A percentile compares a stretch with the other conserved stretches of the same genome.
These are phyloP conservation scores for Apostasia shenzhenica DNA, from an alignment of 106 monocot genomes.

Conservation along the genomic window DNA sequence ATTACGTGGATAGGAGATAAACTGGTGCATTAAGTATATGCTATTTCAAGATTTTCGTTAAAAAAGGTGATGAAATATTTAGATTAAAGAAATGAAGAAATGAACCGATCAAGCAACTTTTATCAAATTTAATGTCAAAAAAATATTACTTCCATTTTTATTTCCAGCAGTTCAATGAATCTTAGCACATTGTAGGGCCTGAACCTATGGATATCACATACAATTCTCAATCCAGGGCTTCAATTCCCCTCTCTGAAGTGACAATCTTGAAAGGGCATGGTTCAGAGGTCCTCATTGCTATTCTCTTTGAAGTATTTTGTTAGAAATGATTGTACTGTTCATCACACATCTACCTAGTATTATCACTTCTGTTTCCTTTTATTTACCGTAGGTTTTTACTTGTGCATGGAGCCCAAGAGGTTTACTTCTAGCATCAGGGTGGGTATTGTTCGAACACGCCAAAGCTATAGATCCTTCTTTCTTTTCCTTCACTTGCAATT, in stretches of 20 bases:
- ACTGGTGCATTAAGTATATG: too few species aligned
- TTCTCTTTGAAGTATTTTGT: background rate
- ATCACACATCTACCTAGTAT: background rate
- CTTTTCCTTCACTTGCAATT: too few species aligned
- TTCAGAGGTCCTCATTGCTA: conserved; percentile 52
- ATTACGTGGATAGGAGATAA: too few species aligned
- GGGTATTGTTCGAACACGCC: conserved; percentile 7
- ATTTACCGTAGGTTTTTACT: conserved; percentile 63
- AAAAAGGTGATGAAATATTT: too few species aligned
- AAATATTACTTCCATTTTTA: too few species aligned
- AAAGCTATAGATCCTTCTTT: too few species aligned
- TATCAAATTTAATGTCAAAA: too few species aligned
- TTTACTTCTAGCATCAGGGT: conserved; percentile 90
- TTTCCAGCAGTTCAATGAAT: too few species aligned
- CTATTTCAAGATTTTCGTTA: too few species aligned
- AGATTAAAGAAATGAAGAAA: too few species aligned
- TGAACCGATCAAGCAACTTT: too few species aligned
- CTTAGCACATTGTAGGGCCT: conserved; percentile 25
- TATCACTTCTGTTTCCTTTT: background rate
- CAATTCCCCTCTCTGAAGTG: conserved; percentile 64
- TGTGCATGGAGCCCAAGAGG: conserved; percentile 91
- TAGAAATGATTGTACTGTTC: too few species aligned
- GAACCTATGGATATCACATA: conserved; percentile 69
- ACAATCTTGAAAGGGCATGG: conserved; percentile 82
- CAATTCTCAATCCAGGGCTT: conserved; percentile 18